Evolutionary conservation across 1,139 yeast species (phyloP).

Genomic region (Geotrichum reessii): DNA sequence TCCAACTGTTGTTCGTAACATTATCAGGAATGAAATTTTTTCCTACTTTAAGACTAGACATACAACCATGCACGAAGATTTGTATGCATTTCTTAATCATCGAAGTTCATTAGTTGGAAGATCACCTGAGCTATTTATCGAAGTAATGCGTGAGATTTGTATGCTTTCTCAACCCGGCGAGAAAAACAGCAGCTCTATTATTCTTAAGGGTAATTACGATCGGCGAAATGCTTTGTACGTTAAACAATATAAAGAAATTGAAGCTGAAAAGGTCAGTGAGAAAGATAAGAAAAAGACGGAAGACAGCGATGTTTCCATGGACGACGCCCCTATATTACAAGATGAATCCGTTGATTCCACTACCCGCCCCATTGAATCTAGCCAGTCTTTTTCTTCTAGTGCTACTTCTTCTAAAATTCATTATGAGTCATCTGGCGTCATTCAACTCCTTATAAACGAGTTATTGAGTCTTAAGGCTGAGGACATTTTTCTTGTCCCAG

Average conservation of each 20-base stretch:
- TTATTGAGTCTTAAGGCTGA: constrained; percentile 44
- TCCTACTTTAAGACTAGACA: constrained; percentile 38
- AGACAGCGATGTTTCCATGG: constrained; percentile 19
- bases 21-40: constrained; percentile 39
- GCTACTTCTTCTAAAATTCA: constrained; percentile 5
- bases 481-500: constrained; percentile 30
- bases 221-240: constrained; percentile 10
- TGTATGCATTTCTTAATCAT: constrained; percentile 51
- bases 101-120: constrained; percentile 54
- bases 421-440: constrained; percentile 47
- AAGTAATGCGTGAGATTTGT: constrained; percentile 42
- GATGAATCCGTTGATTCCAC: background rate
- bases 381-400: background rate
- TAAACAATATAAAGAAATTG: constrained; percentile 16
- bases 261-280: constrained; percentile 5
- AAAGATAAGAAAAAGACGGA: constrained; percentile 14
- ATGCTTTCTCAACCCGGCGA: constrained; percentile 28
- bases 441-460: constrained; percentile 57
- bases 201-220: constrained; percentile 28
- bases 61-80: constrained; percentile 39
- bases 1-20: constrained; percentile 43
- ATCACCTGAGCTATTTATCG: constrained; percentile 51
- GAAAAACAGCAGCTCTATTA: constrained; percentile 28
- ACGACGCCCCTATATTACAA: constrained; percentile 12
- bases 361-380: background rate